These are phyloP conservation scores for Suillus luteus DNA, from an alignment of 768 basidiomycete species.

Conservation along the genomic window DNA sequence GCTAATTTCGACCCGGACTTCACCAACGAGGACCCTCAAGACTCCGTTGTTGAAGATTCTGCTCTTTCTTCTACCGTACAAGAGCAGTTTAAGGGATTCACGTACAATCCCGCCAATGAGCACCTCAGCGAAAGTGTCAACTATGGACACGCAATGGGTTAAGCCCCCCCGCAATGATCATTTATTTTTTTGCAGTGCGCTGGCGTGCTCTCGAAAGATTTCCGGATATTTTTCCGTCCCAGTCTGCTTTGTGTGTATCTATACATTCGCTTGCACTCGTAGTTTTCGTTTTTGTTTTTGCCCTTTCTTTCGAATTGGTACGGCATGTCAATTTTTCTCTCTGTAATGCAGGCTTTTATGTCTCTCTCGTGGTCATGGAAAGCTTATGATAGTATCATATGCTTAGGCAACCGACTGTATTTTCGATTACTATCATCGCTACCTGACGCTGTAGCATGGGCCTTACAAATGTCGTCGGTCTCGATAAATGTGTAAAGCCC, in stretches of 20 bases:
- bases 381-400: not conserved
- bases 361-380: not conserved
- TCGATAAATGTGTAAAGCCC: too few species aligned
- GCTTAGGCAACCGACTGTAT: too few species aligned
- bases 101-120: constrained; percentile 84
- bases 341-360: not conserved
- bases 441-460: too few species aligned
- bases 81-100: constrained; percentile 92
- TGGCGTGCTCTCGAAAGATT: constrained; percentile 10
- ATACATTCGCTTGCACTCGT: constrained; percentile 7
- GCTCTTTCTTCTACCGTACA: constrained; percentile 94
- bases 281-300: not conserved
- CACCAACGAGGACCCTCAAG: constrained; percentile 91
- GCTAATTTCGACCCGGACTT: constrained; percentile 98
- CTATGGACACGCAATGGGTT: constrained; percentile 46
- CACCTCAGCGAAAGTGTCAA: constrained; percentile 84
- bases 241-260: constrained; percentile 9
- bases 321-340: not conserved
- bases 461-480: too few species aligned
- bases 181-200: constrained; percentile 4
- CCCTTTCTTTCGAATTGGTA: not conserved
- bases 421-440: too few species aligned
- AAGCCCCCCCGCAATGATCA: constrained; percentile 6
- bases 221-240: constrained; percentile 4
- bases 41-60: constrained; percentile 94